A percentile compares a stretch with the other conserved stretches of the same genome.
Conservation (phyloP, 306 rosid species). For the Fragaria ananassa region DNA sequence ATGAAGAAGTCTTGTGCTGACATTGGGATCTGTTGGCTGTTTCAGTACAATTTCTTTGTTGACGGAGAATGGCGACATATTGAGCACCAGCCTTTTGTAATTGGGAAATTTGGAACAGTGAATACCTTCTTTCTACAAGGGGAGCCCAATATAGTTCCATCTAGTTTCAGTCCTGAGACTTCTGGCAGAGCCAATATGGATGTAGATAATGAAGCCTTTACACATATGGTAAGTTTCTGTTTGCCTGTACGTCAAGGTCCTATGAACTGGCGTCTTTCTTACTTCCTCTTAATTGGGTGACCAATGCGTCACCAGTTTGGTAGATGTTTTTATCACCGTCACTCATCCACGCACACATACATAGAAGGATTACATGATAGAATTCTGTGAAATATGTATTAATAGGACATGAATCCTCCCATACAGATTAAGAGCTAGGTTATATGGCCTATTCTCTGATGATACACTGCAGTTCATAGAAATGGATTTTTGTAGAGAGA, state of each 20-base stretch:
- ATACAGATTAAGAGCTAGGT: too few species aligned
- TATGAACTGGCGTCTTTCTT: neutral
- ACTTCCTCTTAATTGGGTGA: neutral
- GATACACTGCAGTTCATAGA: too few species aligned
- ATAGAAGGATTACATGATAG: too few species aligned
- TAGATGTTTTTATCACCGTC: neutral
- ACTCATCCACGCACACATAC: neutral
- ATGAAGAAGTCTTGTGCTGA: slow-evolving; percentile 22
- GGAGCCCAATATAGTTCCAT: slow-evolving; percentile 45
- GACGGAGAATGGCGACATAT: slow-evolving; percentile 88
- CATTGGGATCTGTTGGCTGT: slow-evolving; percentile 26
- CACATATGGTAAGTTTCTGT: slow-evolving; percentile 41
- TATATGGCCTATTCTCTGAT: too few species aligned
- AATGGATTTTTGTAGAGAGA: too few species aligned
- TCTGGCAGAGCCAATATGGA: slow-evolving; percentile 72
- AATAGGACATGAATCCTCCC: too few species aligned
- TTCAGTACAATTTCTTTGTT: slow-evolving; percentile 76
- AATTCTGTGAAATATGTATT: too few species aligned
- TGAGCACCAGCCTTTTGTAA: slow-evolving; percentile 55
- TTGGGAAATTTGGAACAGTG: slow-evolving; percentile 58
- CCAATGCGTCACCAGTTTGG: neutral
- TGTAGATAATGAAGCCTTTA: slow-evolving; percentile 52
- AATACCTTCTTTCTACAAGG: slow-evolving; percentile 54
- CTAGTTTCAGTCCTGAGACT: slow-evolving; percentile 42
- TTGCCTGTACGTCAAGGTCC: neutral